phyloP scores from a whole-genome alignment of 2,329 filamentous ascomycete genomes.

The Neonectria neomacrospora region DNA sequence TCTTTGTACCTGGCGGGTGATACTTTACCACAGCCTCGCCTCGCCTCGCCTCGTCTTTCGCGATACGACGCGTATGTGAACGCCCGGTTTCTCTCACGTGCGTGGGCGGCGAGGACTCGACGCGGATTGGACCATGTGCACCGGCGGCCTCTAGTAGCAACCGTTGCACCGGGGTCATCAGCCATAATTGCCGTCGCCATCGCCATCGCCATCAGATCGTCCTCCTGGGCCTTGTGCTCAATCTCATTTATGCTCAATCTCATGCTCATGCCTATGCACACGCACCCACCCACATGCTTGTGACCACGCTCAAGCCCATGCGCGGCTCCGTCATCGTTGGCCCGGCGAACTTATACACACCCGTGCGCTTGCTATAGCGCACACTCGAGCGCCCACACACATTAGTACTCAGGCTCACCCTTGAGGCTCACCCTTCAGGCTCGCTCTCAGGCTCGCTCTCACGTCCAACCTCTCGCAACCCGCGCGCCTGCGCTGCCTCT shows the following conservation, averaged over 20 bases:
- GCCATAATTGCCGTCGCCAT: not conserved
- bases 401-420: not conserved
- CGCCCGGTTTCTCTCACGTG: slow-evolving; percentile 13
- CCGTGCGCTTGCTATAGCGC: not conserved
- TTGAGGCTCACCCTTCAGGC: slow-evolving; percentile 3
- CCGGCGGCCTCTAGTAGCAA: slow-evolving; percentile 18
- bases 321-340: slow-evolving; percentile 18
- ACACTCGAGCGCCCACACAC: not conserved
- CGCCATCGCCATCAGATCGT: not conserved
- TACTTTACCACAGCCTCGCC: not conserved
- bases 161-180: slow-evolving; percentile 1
- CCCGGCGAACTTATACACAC: slow-evolving; percentile 19
- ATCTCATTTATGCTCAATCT: not conserved
- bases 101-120: slow-evolving; percentile 1
- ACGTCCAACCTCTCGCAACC: slow-evolving; percentile 1
- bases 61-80: slow-evolving; percentile 21
- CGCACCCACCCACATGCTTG: not conserved
- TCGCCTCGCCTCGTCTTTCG: slow-evolving; percentile 1
- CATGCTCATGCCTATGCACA: not conserved
- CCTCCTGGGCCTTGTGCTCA: not conserved
- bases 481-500: slow-evolving; percentile 25
- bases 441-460: not conserved
- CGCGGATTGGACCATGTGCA: slow-evolving; percentile 17
- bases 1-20: not conserved
- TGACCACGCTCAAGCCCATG: not conserved